A percentile compares a stretch with the other conserved stretches of the same genome.
Evolutionary conservation across 192 early-diverging fungal genomes (phyloP).

Genomic region (Mortierella hygrophila): DNA sequence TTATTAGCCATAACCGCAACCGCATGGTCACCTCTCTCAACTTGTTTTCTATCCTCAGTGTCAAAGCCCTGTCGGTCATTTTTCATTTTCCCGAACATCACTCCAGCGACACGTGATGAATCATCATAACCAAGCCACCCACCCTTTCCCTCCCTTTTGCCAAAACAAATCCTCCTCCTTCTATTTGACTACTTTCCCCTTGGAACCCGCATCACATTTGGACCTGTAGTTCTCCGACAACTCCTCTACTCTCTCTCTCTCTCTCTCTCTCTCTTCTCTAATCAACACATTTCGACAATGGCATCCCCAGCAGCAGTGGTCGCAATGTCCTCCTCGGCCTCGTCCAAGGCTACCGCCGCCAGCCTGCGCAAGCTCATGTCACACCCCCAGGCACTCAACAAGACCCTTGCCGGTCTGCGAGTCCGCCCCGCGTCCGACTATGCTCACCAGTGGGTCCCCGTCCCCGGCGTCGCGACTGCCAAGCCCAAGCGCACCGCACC

Average conservation of each 20-base stretch:
- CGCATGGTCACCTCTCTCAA: too few species aligned
- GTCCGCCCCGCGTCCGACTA: conserved; percentile 43
- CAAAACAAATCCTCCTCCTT: neutral
- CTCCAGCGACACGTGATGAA: neutral
- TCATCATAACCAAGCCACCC: neutral
- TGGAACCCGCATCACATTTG: conserved; percentile 6
- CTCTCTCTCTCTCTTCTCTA: neutral
- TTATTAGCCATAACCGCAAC: too few species aligned
- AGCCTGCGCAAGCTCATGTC: conserved; percentile 50
- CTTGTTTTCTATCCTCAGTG: too few species aligned
- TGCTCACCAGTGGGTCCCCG: conserved; percentile 46
- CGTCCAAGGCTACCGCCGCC: conserved; percentile 32
- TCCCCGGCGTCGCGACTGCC: conserved; percentile 45
- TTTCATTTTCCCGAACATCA: too few species aligned
- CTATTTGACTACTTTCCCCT: neutral
- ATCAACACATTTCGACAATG: conserved; percentile 13
- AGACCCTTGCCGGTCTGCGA: conserved; percentile 39
- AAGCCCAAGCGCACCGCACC: conserved; percentile 9
- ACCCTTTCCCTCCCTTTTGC: neutral
- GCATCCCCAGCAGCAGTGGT: conserved; percentile 49
- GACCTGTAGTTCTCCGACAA: neutral
- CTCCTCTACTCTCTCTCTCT: neutral
- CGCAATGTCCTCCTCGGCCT: conserved; percentile 39
- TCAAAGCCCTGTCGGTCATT: too few species aligned
- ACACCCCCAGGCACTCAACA: conserved; percentile 36